phyloP scores from a whole-genome alignment of 805 yeast species.

The Metschnikowia borealis region DNA sequence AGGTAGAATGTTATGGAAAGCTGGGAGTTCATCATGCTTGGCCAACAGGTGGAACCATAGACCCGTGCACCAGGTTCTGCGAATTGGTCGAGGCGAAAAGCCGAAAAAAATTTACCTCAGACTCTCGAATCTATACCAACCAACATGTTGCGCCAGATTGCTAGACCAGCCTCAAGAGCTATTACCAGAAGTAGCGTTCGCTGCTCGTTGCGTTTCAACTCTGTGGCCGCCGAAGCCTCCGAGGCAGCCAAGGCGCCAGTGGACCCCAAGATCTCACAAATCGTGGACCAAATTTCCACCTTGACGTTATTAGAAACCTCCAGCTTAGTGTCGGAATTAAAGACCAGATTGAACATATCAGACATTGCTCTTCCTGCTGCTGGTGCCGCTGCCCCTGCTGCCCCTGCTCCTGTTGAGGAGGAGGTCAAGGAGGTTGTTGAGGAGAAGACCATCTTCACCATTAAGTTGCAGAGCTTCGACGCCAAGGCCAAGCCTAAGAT shows the following conservation, averaged over 20 bases:
- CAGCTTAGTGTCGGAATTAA: constrained; percentile 74
- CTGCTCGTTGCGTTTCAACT: constrained; percentile 42
- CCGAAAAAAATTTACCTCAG: constrained; percentile 10
- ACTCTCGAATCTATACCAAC: constrained; percentile 10
- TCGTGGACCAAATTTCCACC: constrained; percentile 87
- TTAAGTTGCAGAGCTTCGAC: constrained; percentile 91
- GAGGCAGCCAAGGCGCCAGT: constrained; percentile 46
- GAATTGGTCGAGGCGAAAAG: constrained; percentile 4
- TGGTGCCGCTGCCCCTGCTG: constrained; percentile 56
- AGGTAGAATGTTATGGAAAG: background rate
- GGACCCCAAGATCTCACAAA: constrained; percentile 81
- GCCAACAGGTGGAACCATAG: background rate
- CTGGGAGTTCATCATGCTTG: background rate
- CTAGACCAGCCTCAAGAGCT: constrained; percentile 36
- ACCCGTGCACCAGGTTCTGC: constrained; percentile 6
- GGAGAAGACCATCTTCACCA: constrained; percentile 88
- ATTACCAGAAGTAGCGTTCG: constrained; percentile 24
- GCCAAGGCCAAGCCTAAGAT: constrained; percentile 95
- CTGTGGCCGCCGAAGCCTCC: constrained; percentile 37
- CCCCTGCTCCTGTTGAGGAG: constrained; percentile 65
- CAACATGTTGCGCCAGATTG: constrained; percentile 33
- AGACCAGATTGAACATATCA: constrained; percentile 82
- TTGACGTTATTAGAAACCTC: constrained; percentile 93
- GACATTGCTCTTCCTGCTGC: constrained; percentile 79
- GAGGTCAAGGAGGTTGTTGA: constrained; percentile 74